These are phyloP conservation scores for Panus rudis DNA, from an alignment of 768 basidiomycete genomes.

Conservation along the genomic window DNA sequence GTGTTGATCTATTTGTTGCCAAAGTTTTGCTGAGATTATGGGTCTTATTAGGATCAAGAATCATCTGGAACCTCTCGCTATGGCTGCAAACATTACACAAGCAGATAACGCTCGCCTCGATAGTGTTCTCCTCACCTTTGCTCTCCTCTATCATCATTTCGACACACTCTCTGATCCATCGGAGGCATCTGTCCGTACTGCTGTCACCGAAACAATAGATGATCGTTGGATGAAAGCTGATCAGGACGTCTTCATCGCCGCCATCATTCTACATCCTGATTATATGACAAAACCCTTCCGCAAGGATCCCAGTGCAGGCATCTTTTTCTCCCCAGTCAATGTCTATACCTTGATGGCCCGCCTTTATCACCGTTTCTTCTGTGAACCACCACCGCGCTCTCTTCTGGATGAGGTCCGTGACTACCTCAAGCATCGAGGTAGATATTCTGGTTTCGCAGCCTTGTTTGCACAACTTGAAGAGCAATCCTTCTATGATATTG, in stretches of 20 bases:
- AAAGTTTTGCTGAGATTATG: too few species aligned
- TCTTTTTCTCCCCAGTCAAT: neutral
- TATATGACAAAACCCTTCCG: neutral
- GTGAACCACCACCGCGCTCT: neutral
- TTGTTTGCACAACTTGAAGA: too few species aligned
- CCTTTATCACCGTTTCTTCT: too few species aligned
- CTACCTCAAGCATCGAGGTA: neutral
- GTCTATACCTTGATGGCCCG: neutral
- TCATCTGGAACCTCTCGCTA: slow-evolving; percentile 25
- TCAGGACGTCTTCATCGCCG: slow-evolving; percentile 21
- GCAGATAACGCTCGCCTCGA: slow-evolving; percentile 17
- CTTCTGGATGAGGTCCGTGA: neutral
- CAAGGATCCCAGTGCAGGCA: neutral
- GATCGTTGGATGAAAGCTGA: slow-evolving; percentile 18
- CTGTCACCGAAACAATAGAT: slow-evolving; percentile 23
- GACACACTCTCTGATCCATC: too few species aligned
- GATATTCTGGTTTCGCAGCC: neutral
- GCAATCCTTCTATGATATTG: neutral
- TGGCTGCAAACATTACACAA: slow-evolving; percentile 23
- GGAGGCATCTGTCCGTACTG: slow-evolving; percentile 8
- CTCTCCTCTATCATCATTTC: slow-evolving; percentile 13
- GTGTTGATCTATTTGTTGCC: too few species aligned
- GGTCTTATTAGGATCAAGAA: slow-evolving; percentile 8
- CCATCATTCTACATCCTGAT: slow-evolving; percentile 4
- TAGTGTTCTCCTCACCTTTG: slow-evolving; percentile 20